phyloP scores from a whole-genome alignment of 2,329 filamentous ascomycete species.

The Septoria petroselini region DNA sequence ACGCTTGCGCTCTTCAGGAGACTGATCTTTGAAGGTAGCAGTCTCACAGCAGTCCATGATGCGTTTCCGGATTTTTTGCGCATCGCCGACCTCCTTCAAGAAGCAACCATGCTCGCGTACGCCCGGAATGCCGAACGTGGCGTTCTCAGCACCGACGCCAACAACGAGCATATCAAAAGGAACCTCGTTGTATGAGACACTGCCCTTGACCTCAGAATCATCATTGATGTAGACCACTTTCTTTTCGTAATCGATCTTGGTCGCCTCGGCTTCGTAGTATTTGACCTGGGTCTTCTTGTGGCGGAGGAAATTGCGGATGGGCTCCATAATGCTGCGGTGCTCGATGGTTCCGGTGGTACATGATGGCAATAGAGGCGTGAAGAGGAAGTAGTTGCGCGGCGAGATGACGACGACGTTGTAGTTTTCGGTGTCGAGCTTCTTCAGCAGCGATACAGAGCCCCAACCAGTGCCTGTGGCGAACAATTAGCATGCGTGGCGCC shows the following conservation, averaged over 20 bases:
- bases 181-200: slow-evolving; percentile 77
- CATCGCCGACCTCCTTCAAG: slow-evolving; percentile 96
- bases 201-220: slow-evolving; percentile 87
- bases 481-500: slow-evolving; percentile 14
- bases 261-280: slow-evolving; percentile 97
- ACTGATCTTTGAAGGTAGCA: slow-evolving; percentile 95
- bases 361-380: slow-evolving; percentile 93
- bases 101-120: slow-evolving; percentile 95
- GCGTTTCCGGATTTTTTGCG: slow-evolving; percentile 92
- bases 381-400: slow-evolving; percentile 98
- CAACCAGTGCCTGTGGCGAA: slow-evolving; percentile 75
- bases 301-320: slow-evolving; percentile 89
- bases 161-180: slow-evolving; percentile 98
- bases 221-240: slow-evolving; percentile 87
- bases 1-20: slow-evolving; percentile 80
- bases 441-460: slow-evolving; percentile 92
- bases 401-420: slow-evolving; percentile 97
- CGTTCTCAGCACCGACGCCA: slow-evolving; percentile 95
- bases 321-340: slow-evolving; percentile 99
- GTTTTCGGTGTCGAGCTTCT: slow-evolving; percentile 98
- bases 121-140: slow-evolving; percentile 93
- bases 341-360: slow-evolving; percentile 97
- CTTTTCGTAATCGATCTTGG: slow-evolving; percentile 88
- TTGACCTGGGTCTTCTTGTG: slow-evolving; percentile 91
- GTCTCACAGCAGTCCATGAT: slow-evolving; percentile 99